Percentiles rank a stretch among this genome's conserved stretches.
These are phyloP conservation scores for Gnetum montanum DNA, from an alignment of 75 land plant species.

Conservation along the genomic window DNA sequence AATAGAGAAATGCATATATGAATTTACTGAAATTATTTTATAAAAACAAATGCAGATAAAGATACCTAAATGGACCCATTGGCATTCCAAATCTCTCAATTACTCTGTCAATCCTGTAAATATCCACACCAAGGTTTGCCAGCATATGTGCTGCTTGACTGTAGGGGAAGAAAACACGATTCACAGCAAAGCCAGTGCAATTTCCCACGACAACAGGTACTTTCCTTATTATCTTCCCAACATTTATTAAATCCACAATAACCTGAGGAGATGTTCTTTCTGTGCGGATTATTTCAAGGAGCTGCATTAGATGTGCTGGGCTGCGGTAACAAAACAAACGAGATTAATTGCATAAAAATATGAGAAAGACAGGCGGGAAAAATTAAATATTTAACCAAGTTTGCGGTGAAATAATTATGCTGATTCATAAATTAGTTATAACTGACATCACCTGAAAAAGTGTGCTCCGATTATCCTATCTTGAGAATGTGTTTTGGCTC, in stretches of 20 bases:
- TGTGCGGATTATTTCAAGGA: constrained; percentile 90
- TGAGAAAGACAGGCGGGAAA: too few species aligned
- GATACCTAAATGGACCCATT: constrained; percentile 92
- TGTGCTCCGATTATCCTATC: constrained; percentile 93
- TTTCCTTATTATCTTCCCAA: constrained; percentile 86
- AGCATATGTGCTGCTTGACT: constrained; percentile 56
- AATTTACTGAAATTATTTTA: neutral
- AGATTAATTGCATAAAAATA: neutral
- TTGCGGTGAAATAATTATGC: too few species aligned
- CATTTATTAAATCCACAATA: constrained; percentile 74
- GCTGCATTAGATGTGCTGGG: constrained; percentile 98
- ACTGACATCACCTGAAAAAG: constrained; percentile 93
- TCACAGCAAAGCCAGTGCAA: constrained; percentile 95
- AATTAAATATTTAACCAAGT: too few species aligned
- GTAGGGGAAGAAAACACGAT: constrained; percentile 91
- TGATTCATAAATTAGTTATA: too few species aligned
- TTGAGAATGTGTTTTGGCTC: constrained; percentile 64
- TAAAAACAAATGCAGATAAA: constrained; percentile 4
- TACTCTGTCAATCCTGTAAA: constrained; percentile 73
- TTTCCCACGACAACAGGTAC: constrained; percentile 94
- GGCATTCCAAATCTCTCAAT: constrained; percentile 90
- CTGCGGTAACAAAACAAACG: constrained; percentile 37
- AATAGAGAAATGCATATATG: neutral
- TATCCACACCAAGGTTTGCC: constrained; percentile 80
- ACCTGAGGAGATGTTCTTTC: constrained; percentile 83